Percentiles rank a stretch among this genome's conserved stretches.
Evolutionary conservation across 257 asterid genomes (phyloP).

Genomic region (Scutellaria baicalensis): DNA sequence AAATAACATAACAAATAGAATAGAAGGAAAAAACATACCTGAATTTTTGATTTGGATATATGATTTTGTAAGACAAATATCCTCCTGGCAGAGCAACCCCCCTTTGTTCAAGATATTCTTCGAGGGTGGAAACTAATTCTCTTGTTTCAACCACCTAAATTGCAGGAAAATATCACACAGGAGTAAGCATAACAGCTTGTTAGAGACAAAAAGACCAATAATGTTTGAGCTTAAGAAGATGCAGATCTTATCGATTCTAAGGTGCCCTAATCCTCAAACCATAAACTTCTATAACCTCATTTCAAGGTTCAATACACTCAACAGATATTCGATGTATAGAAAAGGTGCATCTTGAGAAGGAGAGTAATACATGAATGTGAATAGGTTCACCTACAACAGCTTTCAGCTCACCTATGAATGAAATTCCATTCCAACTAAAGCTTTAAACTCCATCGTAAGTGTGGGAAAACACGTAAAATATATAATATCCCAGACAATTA

Average conservation of each 20-base stretch:
- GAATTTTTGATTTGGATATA: constrained; percentile 70
- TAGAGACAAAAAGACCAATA: background rate
- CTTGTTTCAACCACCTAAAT: constrained; percentile 67
- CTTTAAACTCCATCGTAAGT: background rate
- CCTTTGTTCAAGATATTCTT: constrained; percentile 84
- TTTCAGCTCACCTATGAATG: background rate
- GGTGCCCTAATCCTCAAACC: no score
- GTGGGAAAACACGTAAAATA: background rate
- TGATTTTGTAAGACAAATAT: constrained; percentile 65
- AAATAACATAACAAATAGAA: background rate
- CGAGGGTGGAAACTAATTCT: constrained; percentile 57
- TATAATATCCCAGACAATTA: background rate
- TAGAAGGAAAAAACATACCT: constrained; percentile 39
- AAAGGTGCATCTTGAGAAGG: no score
- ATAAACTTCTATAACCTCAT: no score
- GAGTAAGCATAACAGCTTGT: background rate
- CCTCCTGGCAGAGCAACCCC: constrained; percentile 79
- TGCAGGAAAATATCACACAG: background rate
- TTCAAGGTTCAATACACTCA: no score
- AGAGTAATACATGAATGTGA: no score
- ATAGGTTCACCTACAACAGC: no score
- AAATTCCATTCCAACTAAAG: background rate
- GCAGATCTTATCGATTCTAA: background rate
- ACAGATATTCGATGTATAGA: no score
- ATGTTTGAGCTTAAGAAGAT: background rate